Base-by-base conservation (phyloP, 23 red algal species). In the Gracilaria gracilis region DNA sequence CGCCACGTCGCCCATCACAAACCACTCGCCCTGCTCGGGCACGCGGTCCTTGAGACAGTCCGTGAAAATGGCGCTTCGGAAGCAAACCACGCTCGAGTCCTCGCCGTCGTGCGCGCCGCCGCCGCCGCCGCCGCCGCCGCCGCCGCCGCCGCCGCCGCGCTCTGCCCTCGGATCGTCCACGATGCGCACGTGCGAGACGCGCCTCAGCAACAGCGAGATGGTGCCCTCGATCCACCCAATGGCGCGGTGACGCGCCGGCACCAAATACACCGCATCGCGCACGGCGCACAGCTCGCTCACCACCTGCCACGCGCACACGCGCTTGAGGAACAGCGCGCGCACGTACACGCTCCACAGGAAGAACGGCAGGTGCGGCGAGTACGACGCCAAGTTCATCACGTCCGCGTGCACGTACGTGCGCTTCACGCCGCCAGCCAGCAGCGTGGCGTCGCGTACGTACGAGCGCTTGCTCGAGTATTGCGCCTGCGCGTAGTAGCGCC, bases 271-370 rank as follows among this genome's bases (percentile, higher is more conserved):
- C 12, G 12, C 25, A 14, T 14, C 24, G 24, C 24, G 21, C 59
- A 19, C 24, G 24, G 2, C 59, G 59, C 59, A 64, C 59, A 31
- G 5, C 25, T 3, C 59, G 24, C 59, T 0, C 59, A 64, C 0
- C 59, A 19, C 59, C n/a, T 2, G 4, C 24, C 59, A 11, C 59
- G 21, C 59, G 24, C 59, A 64, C n/a, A 14, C 24, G 59, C 59
- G 59, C 21, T 9, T 9, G 12, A 64, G 28, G 24, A 64, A 64
- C 25, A 64, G 24, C 21, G 59, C 59, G 59, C 59, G 59, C 24
- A 64, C 59, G 59, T 64, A 64, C 59, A 64, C n/a, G 4, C 24
- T 64, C 59, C 59, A 64, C 59, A 64, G 59, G n/a, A 64, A 28
- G 59, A 64, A 64, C 25, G 59, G 59, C 4, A 64, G 2, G 59